phyloP scores from a whole-genome alignment of 306 rosid species.

The Macrotyloma uniflorum region DNA sequence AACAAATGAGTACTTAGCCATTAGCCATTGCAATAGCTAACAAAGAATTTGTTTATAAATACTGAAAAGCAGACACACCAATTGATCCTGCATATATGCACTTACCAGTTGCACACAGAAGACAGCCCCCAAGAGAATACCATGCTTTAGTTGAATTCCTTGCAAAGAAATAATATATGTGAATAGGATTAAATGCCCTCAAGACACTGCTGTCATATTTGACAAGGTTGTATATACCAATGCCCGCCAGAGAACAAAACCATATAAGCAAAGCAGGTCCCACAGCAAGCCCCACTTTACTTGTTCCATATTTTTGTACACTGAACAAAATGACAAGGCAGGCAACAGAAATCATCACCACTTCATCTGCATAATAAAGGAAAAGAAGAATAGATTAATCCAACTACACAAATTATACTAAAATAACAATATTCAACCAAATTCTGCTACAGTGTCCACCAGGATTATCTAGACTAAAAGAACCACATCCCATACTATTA shows the following conservation, averaged over 20 bases:
- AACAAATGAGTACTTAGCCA: slow-evolving; percentile 9
- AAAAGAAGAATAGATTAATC: slow-evolving; percentile 32
- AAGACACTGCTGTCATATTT: slow-evolving; percentile 77
- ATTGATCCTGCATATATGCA: slow-evolving; percentile 19
- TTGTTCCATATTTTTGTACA: slow-evolving; percentile 93
- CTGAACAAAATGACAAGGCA: slow-evolving; percentile 88
- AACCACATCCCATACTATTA: not conserved
- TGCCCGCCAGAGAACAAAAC: slow-evolving; percentile 84
- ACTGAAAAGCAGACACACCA: slow-evolving; percentile 1
- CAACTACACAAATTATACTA: slow-evolving; percentile 14
- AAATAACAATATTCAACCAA: slow-evolving; percentile 18
- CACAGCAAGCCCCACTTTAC: slow-evolving; percentile 93
- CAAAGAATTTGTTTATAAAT: slow-evolving; percentile 14
- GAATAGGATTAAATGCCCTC: slow-evolving; percentile 91
- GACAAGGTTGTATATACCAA: slow-evolving; percentile 88
- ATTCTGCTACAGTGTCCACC: slow-evolving; percentile 8
- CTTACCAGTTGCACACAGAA: slow-evolving; percentile 93
- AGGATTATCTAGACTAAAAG: slow-evolving; percentile 14
- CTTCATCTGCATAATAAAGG: slow-evolving; percentile 72
- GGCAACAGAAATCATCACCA: slow-evolving; percentile 86
- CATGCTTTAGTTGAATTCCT: slow-evolving; percentile 94
- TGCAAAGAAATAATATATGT: slow-evolving; percentile 82
- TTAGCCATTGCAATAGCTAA: slow-evolving; percentile 22
- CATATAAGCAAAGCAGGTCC: slow-evolving; percentile 95
- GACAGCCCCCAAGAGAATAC: slow-evolving; percentile 95